Conservation (phyloP, 306 rosid species). For the Cucumis cinereus region DNA sequence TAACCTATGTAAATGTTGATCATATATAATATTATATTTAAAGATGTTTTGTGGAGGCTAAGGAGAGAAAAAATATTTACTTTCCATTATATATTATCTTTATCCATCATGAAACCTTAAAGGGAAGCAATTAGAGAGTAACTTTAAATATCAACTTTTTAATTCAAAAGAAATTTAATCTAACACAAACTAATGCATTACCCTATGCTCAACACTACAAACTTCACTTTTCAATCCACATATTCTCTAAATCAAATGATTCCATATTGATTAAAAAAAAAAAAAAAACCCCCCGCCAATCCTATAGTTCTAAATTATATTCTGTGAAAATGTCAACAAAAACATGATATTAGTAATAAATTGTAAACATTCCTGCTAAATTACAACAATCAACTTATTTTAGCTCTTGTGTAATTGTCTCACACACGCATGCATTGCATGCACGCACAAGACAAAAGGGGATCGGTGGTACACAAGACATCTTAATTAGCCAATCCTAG, state of each 20-base stretch:
- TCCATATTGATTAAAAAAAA: background rate
- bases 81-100: background rate
- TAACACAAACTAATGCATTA: background rate
- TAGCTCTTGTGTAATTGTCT: too few species aligned
- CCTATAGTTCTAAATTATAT: background rate
- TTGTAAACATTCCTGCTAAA: too few species aligned
- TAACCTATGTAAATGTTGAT: background rate
- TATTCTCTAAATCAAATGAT: background rate
- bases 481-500: too few species aligned
- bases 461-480: too few species aligned
- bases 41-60: background rate
- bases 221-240: background rate
- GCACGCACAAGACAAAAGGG: too few species aligned
- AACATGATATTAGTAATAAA: background rate
- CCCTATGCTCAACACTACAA: background rate
- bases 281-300: background rate
- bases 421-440: too few species aligned
- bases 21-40: background rate
- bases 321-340: background rate
- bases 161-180: background rate
- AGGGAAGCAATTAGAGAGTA: background rate
- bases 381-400: too few species aligned
- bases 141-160: background rate
- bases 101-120: too few species aligned
- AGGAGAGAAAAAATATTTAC: background rate